A percentile compares a stretch with the other conserved stretches of the same genome.
Conservation (phyloP, 176 grass and related monocot species). For the Bothriochloa decipiens region DNA sequence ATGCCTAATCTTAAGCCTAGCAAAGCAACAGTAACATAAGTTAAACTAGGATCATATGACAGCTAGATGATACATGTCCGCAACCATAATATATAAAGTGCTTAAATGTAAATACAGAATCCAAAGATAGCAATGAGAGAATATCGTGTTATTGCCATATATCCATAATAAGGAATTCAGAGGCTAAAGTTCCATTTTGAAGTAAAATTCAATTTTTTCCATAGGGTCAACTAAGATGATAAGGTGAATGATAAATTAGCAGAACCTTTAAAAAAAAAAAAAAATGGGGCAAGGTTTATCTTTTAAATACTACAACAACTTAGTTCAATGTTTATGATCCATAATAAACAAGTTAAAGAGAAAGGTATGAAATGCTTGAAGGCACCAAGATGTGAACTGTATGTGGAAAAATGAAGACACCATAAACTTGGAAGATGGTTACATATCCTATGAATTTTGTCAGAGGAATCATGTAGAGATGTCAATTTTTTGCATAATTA, state of each 20-base stretch:
- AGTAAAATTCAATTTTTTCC: background rate
- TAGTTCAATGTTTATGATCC: background rate
- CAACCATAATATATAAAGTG: background rate
- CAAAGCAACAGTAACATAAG: too few species aligned
- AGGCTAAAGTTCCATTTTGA: background rate
- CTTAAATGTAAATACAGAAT: background rate
- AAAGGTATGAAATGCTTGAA: background rate
- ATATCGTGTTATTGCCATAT: background rate
- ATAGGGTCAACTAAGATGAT: background rate
- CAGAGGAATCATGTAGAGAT: background rate
- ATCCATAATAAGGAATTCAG: background rate
- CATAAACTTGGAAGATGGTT: background rate
- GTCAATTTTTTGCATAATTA: background rate
- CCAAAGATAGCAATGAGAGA: background rate
- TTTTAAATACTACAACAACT: background rate
- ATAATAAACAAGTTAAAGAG: background rate
- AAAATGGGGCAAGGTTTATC: background rate
- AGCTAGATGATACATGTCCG: background rate
- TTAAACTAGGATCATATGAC: background rate
- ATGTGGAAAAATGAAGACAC: background rate
- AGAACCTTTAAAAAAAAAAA: background rate
- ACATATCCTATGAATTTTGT: background rate
- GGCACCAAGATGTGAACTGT: background rate
- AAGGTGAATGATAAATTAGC: background rate
- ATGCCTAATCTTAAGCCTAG: background rate